These are phyloP conservation scores for Oryza rufipogon DNA, from an alignment of 176 grass and related monocot genomes.

Conservation along the genomic window DNA sequence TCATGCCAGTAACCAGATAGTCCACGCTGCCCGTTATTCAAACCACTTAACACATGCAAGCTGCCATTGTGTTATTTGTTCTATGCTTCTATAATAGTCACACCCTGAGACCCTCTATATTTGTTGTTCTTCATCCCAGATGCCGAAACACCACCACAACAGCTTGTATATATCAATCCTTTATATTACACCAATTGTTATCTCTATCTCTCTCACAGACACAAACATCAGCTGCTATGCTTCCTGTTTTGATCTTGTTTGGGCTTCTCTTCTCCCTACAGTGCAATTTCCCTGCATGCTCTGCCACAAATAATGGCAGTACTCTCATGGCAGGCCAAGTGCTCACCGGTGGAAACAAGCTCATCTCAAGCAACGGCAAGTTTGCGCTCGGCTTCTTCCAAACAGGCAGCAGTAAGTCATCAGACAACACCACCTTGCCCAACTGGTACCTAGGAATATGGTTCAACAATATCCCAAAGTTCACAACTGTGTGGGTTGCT, in stretches of 20 bases:
- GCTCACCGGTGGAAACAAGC: slow-evolving; percentile 9
- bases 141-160: no score
- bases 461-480: slow-evolving; percentile 44
- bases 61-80: no score
- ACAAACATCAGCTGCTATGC: neutral
- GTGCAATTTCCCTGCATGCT: neutral
- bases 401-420: slow-evolving; percentile 17
- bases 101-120: no score
- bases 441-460: slow-evolving; percentile 57
- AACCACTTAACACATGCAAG: no score
- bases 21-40: no score
- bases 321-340: neutral
- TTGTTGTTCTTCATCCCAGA: no score
- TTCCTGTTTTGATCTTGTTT: neutral
- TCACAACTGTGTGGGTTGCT: slow-evolving; percentile 47
- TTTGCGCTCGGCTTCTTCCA: slow-evolving; percentile 52
- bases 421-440: neutral
- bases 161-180: no score
- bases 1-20: no score
- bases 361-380: slow-evolving; percentile 34
- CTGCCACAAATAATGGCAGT: neutral
- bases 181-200: no score
- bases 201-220: no score
- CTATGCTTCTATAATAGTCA: no score
- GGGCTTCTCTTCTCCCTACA: neutral